A percentile compares a stretch with the other conserved stretches of the same genome.
phyloP scores from a whole-genome alignment of 192 early-diverging fungal species.

The Thamnidium elegans region DNA sequence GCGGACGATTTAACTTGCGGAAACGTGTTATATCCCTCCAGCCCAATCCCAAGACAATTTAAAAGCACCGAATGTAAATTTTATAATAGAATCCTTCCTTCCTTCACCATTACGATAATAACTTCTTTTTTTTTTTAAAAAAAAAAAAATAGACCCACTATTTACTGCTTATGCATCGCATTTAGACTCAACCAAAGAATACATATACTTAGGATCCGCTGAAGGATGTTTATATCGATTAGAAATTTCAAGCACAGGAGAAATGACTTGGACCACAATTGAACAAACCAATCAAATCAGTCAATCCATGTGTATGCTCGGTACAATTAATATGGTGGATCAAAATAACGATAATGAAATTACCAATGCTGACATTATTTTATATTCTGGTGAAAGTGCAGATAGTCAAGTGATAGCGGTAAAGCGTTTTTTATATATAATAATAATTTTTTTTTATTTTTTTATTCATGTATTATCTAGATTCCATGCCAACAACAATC shows the following conservation, averaged over 20 bases:
- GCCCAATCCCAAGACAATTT: background rate
- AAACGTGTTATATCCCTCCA: conserved; percentile 23
- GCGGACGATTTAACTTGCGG: conserved; percentile 26
- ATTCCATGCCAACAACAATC: background rate
- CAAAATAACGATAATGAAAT: background rate
- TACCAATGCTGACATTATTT: conserved; percentile 10
- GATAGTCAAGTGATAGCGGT: conserved; percentile 28
- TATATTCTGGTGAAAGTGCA: conserved; percentile 28
- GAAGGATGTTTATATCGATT: conserved; percentile 19
- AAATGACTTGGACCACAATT: background rate
- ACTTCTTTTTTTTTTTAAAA: background rate
- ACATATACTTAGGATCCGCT: conserved; percentile 19
- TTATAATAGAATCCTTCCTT: too few species aligned
- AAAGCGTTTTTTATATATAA: background rate
- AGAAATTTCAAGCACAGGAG: conserved; percentile 2
- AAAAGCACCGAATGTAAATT: conserved; percentile 1
- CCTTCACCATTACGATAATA: too few species aligned
- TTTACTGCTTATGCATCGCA: conserved; percentile 21
- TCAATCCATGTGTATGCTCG: conserved; percentile 17
- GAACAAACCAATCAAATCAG: conserved; percentile 15
- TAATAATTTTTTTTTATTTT: background rate
- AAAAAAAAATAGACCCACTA: conserved; percentile 7
- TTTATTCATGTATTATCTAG: background rate
- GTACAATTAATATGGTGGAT: background rate
- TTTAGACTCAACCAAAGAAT: background rate